Percentiles rank a stretch among this genome's conserved stretches.
Conservation (phyloP, 306 rosid genomes). For the Canavalia ensiformis region DNA sequence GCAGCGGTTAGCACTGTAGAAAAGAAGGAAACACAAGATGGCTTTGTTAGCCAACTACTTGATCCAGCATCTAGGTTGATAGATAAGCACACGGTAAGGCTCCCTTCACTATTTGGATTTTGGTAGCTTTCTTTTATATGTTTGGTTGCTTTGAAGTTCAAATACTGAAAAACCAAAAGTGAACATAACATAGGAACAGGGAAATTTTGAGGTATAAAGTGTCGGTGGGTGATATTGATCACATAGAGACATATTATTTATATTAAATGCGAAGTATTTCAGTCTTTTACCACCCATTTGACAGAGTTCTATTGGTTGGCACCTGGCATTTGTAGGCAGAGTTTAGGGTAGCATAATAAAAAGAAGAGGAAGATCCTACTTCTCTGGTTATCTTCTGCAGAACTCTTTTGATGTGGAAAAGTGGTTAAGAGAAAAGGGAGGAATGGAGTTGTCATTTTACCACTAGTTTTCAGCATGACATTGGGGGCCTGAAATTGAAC, state of each 20-base stretch:
- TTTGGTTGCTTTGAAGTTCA: conserved; percentile 30
- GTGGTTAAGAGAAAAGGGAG: conserved; percentile 25
- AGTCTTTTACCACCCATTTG: neutral
- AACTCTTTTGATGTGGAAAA: conserved; percentile 29
- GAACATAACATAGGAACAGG: neutral
- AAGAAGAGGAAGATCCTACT: conserved; percentile 11
- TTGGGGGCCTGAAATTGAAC: neutral
- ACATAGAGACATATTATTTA: neutral
- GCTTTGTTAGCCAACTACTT: conserved; percentile 64
- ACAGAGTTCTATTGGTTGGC: conserved; percentile 13
- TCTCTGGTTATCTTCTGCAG: conserved; percentile 40
- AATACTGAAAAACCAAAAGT: neutral
- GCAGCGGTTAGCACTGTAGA: conserved; percentile 58
- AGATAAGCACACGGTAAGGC: conserved; percentile 72
- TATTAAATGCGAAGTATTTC: conserved; percentile 6
- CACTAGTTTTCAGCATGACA: conserved; percentile 14
- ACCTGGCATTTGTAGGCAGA: conserved; percentile 1
- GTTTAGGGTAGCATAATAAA: conserved; percentile 30
- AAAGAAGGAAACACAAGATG: conserved; percentile 57
- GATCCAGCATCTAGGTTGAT: conserved; percentile 70
- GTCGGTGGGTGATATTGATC: conserved; percentile 14
- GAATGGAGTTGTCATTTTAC: conserved; percentile 23
- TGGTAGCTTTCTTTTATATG: conserved; percentile 24
- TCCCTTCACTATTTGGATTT: conserved; percentile 36
- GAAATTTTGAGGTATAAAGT: conserved; percentile 36